Evolutionary conservation across 805 yeast genomes (phyloP), one percentile per base, ranked within the genome.

Genomic region (Cephaloascus fragrans): DNA sequence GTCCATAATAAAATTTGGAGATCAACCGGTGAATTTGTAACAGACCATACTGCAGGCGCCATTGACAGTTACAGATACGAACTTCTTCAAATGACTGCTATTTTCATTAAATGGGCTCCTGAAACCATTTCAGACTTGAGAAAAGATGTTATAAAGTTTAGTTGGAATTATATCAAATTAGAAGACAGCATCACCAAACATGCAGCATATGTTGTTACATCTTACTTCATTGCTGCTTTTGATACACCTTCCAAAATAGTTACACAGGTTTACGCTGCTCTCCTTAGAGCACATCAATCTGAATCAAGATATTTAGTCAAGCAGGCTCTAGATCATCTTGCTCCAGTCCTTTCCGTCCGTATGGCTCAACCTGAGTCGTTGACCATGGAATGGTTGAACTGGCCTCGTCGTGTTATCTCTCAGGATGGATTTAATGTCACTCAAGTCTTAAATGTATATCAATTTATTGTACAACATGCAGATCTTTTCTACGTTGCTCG

Each of bases 151-250:
- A 86, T 93, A 56, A 87, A 86, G 56, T 93, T 88, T 61, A 83
- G 88, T 48, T 93, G 99, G 99, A 84, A 85, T 47, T 84, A 80
- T 50, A 81, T 93, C 52, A 86, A 86, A 48, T 63, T 89, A 26
- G 97, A 89, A 45, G 99, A 93, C 53, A 73, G 80, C 38, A 74
- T 88, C 37, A 77, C 95, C 19, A 93, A 93, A 53, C 95, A 89
- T 49, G 85, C 93, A 3, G 97, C 97, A 0, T 89, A 90, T 54
- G 85, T 88, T 26, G 77, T 89, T 0, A 88, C 94, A 2, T 75
- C 95, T 0, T 77, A 78, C 53, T 93, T 90, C 57, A 88, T 93
- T 43, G 74, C 87, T 0, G 83, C 82, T 1, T 93, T 79, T 52
- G 97, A 88, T 35, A 87, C 96, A 1, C 94, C 96, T 5, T 71